Percentiles rank a stretch among this genome's conserved stretches.
phyloP scores from a whole-genome alignment of 306 rosid genomes.

The Acacia acuminata region DNA sequence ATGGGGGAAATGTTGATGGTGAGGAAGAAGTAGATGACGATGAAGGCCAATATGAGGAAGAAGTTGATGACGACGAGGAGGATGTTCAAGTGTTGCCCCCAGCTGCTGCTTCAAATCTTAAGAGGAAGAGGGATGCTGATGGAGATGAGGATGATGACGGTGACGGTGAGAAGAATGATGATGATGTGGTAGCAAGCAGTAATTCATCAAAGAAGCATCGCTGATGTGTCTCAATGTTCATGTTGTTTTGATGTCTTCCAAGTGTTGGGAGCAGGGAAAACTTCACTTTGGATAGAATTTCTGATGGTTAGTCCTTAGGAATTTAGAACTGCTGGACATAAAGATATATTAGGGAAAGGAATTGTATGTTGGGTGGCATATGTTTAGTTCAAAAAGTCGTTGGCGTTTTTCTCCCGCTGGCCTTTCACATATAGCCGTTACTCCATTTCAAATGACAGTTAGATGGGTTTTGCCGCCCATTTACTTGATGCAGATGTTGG shows the following conservation, averaged over 20 bases:
- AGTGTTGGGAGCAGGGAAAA: conserved; percentile 55
- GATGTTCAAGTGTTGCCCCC: conserved; percentile 69
- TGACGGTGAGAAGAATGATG: conserved; percentile 39
- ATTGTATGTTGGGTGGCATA: conserved; percentile 54
- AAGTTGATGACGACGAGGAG: conserved; percentile 50
- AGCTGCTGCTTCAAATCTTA: conserved; percentile 49
- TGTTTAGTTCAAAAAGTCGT: conserved; percentile 70
- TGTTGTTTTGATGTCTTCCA: conserved; percentile 40
- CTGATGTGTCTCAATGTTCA: conserved; percentile 44
- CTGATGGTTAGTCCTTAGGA: conserved; percentile 55
- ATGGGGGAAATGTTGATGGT: conserved; percentile 53
- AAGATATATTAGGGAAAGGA: conserved; percentile 42
- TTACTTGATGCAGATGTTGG: conserved; percentile 37
- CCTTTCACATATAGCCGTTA: conserved; percentile 65
- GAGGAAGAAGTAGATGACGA: conserved; percentile 71
- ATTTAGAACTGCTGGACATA: conserved; percentile 55
- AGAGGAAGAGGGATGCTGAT: conserved; percentile 76
- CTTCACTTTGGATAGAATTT: conserved; percentile 46
- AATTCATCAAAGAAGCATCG: conserved; percentile 75
- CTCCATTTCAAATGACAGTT: conserved; percentile 76
- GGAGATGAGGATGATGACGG: conserved; percentile 49
- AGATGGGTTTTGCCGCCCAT: conserved; percentile 54
- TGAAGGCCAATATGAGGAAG: conserved; percentile 49
- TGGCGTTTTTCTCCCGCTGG: conserved; percentile 47
- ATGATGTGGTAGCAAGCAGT: conserved; percentile 51